A percentile compares a stretch with the other conserved stretches of the same genome.
Conservation (phyloP, 371 early-diverging fungal species). For the Circinella minor region DNA sequence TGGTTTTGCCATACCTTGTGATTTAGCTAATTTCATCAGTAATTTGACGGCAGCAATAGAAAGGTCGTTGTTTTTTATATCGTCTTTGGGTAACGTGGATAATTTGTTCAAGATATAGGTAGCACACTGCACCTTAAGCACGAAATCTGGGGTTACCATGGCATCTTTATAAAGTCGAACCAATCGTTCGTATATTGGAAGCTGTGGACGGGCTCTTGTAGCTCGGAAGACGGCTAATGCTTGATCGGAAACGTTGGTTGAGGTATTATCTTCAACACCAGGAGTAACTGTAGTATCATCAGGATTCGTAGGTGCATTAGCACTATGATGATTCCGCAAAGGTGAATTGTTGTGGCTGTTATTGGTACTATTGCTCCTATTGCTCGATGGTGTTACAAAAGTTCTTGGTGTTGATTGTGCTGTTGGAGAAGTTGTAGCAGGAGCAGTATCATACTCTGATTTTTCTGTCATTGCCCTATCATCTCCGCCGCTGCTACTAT, state of each 20-base stretch:
- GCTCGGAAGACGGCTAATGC: neutral
- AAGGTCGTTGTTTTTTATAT: neutral
- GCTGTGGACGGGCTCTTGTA: slow-evolving; percentile 1
- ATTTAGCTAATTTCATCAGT: neutral
- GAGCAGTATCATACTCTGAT: neutral
- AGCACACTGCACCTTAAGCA: neutral
- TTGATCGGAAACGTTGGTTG: neutral
- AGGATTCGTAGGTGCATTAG: neutral
- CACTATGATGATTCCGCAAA: too few species aligned
- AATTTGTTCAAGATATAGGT: slow-evolving; percentile 1
- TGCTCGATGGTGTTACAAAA: too few species aligned
- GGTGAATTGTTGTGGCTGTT: too few species aligned
- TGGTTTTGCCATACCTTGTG: neutral
- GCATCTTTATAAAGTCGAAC: neutral
- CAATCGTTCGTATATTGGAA: neutral
- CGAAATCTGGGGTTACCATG: neutral
- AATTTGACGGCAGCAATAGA: neutral
- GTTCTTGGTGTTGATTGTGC: too few species aligned
- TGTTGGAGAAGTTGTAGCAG: neutral
- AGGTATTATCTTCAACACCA: neutral
- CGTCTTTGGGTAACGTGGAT: neutral
- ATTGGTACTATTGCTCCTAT: too few species aligned
- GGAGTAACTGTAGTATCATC: neutral
- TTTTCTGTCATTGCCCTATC: neutral
- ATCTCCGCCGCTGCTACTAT: too few species aligned